Evolutionary conservation across 306 rosid species (phyloP), one percentile per base, ranked within the genome.

Genomic region (Pterocarpus santalinus): DNA sequence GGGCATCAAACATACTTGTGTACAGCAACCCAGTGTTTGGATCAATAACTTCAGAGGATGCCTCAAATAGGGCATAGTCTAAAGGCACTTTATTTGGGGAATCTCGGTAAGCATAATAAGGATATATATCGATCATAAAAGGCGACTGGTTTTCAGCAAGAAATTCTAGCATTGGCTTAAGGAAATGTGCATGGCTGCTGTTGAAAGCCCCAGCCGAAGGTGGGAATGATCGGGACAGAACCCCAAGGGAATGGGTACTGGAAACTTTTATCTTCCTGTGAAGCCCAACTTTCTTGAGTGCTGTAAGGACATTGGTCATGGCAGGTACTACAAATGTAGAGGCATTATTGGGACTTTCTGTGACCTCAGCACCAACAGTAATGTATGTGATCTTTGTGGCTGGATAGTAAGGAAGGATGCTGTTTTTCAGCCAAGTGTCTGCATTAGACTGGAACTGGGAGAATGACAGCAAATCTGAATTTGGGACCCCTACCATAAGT

Each of bases 121-220:
- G 99, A 86, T 95, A 95, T 64, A 93, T 90, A 87, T 95, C 95
- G 66, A 95, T 92, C 99, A 95, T 93, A 84, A 95, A 95, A 34
- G 99, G 99, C 6, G 97, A 93, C 65, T 88, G 92, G 43, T 95
- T 95, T 82, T 95, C 98, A 0, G 97, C 99, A 22, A 95, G 94
- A 86, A 93, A 95, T 89, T 95, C 99, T 71, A 95, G 84, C 92
- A 95, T 36, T 22, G 99, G 99, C 82, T 93, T 95, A 77, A 95
- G 87, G 88, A 91, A 93, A 81, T 80, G 92, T 0, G 99, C 99
- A 80, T 83, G 90, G 69, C 91, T 88, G 58, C 99, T 95, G 82
- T 89, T 90, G 84, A 95, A 93, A 12, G 99, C 99, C 28, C 99
- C 99, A 0, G 98, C 99, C 52, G 99, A 95, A 49, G 99, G 99